Conservation (phyloP, 2,329 filamentous ascomycete genomes). For the Acrocalymma vagum region DNA sequence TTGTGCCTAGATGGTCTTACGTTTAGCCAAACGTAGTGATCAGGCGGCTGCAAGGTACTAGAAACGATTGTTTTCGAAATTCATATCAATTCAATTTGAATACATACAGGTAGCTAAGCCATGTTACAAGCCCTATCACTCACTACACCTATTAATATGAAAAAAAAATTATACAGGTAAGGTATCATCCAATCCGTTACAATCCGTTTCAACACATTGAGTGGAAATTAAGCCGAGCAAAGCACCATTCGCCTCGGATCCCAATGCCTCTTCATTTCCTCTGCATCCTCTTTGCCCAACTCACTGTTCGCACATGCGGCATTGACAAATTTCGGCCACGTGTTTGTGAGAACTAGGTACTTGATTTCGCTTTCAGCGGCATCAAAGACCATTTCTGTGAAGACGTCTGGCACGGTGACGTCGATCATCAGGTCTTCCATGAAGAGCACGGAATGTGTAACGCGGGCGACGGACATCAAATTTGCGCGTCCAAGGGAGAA, state of each 20-base stretch:
- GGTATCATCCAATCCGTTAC: too few species aligned
- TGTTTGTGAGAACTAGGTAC: constrained; percentile 46
- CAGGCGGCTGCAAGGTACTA: too few species aligned
- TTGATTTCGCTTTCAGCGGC: constrained; percentile 43
- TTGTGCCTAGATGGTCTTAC: too few species aligned
- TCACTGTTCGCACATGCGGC: constrained; percentile 28
- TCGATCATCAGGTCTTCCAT: constrained; percentile 23
- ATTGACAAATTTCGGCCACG: constrained; percentile 47
- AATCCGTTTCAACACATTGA: too few species aligned
- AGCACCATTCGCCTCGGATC: constrained; percentile 3
- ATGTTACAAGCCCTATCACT: too few species aligned
- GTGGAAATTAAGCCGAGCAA: constrained; percentile 9
- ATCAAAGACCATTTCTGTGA: constrained; percentile 39
- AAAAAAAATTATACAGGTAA: too few species aligned
- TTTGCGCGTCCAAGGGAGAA: constrained; percentile 42
- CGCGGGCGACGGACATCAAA: constrained; percentile 30
- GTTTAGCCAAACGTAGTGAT: too few species aligned
- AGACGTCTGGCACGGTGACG: constrained; percentile 31
- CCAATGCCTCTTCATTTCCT: constrained; percentile 13
- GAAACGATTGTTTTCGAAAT: too few species aligned
- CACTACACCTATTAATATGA: too few species aligned
- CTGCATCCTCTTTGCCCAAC: constrained; percentile 19
- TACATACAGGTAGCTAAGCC: too few species aligned
- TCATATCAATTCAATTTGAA: too few species aligned
- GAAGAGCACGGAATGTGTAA: constrained; percentile 26